Conservation (phyloP, 179 eudicot species). For the Vitellaria paradoxa region DNA sequence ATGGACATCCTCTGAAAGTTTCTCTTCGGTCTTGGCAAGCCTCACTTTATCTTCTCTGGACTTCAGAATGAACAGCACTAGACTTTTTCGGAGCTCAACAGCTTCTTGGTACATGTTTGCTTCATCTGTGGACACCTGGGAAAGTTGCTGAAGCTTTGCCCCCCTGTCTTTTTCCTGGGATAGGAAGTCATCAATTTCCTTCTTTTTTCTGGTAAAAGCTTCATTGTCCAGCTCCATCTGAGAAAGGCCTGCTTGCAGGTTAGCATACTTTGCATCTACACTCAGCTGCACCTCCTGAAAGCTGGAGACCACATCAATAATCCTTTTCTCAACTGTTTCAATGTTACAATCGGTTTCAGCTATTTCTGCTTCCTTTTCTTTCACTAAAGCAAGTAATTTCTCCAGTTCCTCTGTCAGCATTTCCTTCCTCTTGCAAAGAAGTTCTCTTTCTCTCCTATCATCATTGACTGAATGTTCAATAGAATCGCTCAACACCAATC, state of each 20-base stretch:
- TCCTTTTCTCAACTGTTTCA: slow-evolving; percentile 56
- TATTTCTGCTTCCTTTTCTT: slow-evolving; percentile 67
- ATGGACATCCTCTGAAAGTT: slow-evolving; percentile 52
- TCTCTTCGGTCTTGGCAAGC: slow-evolving; percentile 58
- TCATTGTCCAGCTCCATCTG: slow-evolving; percentile 45
- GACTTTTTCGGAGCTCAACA: slow-evolving; percentile 47
- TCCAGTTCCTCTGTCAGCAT: slow-evolving; percentile 51
- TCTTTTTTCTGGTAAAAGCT: slow-evolving; percentile 45
- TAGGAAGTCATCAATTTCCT: slow-evolving; percentile 49
- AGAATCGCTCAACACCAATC: slow-evolving; percentile 39
- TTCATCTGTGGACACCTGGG: slow-evolving; percentile 44
- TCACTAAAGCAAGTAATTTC: slow-evolving; percentile 56
- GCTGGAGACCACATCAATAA: slow-evolving; percentile 48
- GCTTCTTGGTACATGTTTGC: slow-evolving; percentile 47
- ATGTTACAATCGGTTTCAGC: slow-evolving; percentile 52
- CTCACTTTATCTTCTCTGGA: slow-evolving; percentile 51
- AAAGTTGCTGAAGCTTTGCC: slow-evolving; percentile 47
- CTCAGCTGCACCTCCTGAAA: slow-evolving; percentile 51
- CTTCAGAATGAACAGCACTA: slow-evolving; percentile 43
- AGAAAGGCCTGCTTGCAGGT: slow-evolving; percentile 41
- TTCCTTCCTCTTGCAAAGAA: slow-evolving; percentile 46
- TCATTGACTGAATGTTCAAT: slow-evolving; percentile 47
- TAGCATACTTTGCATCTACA: slow-evolving; percentile 33
- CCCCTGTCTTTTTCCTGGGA: slow-evolving; percentile 47
- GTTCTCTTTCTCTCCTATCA: slow-evolving; percentile 55